Percentiles rank a stretch among this genome's conserved stretches.
Conservation (phyloP, 2,329 filamentous ascomycete genomes). For the Aspergillus tamarii region DNA sequence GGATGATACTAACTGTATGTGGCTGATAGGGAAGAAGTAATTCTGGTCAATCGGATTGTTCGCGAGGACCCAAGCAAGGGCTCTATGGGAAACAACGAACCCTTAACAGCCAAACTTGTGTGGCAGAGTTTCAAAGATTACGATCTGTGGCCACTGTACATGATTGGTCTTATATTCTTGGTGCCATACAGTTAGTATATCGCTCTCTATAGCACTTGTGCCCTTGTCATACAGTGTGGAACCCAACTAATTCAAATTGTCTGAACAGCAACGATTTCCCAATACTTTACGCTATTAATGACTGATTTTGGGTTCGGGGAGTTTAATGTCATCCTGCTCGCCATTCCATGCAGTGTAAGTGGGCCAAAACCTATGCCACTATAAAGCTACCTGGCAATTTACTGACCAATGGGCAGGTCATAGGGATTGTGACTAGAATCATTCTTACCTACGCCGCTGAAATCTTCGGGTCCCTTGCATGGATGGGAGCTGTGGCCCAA, state of each 20-base stretch:
- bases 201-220: background rate
- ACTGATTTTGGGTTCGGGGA: constrained; percentile 58
- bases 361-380: constrained; percentile 26
- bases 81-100: constrained; percentile 60
- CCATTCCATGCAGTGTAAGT: constrained; percentile 53
- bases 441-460: constrained; percentile 36
- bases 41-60: constrained; percentile 65
- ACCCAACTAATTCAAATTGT: background rate
- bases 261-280: constrained; percentile 22
- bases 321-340: constrained; percentile 62
- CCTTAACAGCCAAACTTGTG: constrained; percentile 50
- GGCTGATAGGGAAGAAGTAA: constrained; percentile 59
- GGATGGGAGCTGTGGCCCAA: constrained; percentile 56
- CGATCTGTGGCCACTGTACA: constrained; percentile 58
- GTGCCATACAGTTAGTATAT: constrained; percentile 29
- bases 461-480: constrained; percentile 51
- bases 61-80: constrained; percentile 58
- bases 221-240: background rate
- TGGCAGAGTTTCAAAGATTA: constrained; percentile 56
- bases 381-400: constrained; percentile 10
- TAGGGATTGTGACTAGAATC: constrained; percentile 19
- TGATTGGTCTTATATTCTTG: constrained; percentile 48
- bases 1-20: background rate
- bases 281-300: constrained; percentile 39
- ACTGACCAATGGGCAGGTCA: constrained; percentile 12